Percentiles rank a stretch among this genome's conserved stretches.
phyloP scores from a whole-genome alignment of 371 early-diverging fungal species.

The Mucor irregularis region DNA sequence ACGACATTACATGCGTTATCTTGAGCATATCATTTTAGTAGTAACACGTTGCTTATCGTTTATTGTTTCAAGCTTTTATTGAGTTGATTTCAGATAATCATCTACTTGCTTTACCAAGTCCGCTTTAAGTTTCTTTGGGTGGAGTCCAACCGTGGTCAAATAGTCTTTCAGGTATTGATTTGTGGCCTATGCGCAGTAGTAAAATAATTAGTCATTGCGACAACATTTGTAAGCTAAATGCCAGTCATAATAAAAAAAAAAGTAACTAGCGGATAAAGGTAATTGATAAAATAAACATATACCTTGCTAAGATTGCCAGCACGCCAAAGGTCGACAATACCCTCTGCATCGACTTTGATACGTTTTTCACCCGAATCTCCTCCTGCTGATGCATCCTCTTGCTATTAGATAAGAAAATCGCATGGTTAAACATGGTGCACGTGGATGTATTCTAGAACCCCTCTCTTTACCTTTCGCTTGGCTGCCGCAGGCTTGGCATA shows the following conservation, averaged over 20 bases:
- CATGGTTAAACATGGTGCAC: no score
- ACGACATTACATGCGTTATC: no score
- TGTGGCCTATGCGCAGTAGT: conserved; percentile 24
- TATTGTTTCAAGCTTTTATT: no score
- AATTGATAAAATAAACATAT: no score
- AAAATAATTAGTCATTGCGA: background rate
- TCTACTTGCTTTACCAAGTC: conserved; percentile 51
- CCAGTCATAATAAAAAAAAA: no score
- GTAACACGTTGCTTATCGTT: no score
- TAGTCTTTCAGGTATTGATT: conserved; percentile 55
- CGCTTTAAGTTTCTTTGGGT: conserved; percentile 48
- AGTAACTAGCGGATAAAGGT: no score
- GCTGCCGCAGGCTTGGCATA: background rate
- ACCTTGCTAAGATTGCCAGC: background rate
- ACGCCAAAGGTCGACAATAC: conserved; percentile 13
- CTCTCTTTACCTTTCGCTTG: conserved; percentile 14
- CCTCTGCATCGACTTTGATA: no score
- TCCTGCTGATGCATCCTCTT: background rate
- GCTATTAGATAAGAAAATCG: no score
- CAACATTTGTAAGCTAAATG: background rate
- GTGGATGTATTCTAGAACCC: no score
- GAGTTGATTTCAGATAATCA: no score
- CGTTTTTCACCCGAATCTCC: background rate
- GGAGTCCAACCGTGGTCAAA: conserved; percentile 34
- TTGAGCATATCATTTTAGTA: no score